Base-by-base conservation (phyloP, 2,329 filamentous ascomycete genomes). In the Botrytis fragariae region DNA sequence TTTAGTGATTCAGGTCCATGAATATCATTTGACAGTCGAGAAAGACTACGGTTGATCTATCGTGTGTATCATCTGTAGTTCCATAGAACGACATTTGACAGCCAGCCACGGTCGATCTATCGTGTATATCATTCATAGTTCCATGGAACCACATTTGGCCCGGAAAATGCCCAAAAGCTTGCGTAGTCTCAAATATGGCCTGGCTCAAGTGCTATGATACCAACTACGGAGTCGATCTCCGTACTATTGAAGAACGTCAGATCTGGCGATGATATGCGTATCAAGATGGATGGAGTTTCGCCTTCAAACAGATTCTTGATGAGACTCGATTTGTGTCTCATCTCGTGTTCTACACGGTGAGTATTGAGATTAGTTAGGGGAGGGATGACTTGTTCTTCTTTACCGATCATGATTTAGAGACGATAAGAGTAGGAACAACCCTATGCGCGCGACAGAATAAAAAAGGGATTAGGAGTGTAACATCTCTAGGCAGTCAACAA, bases 201-300 rank as follows among this genome's bases (percentile, higher is more conserved):
- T 68, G 64, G 37, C n/a, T 25, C 12, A 54, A 57, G 35, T 54
- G 14, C 59, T 61, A 64, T 45, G 22, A 12, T 65, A 35, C 29
- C n/a, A 44, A 63, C 25, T 44, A 42, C 37, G 61, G 61, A 44
- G 61, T 20, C 16, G 37, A 63, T 63, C 61, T 44, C 45, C 45
- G 45, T 42, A 54, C 45, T 68, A 68, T 68, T 69, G 65, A 44
- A 69, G 37, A 68, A 68, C 48, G 35, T 57, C 45, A 54, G 44
- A 67, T 35, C 48, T 68, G 64, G 64, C 45, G 35, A 68, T 54
- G 63, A 51, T 67, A 35, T 65, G 42, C 29, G 44, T 51, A 51
- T 65, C 44, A 32, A 35, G 44, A 48, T 67, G 37, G 32, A 67
- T 51, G 32, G 20, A 37, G 44, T 51, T 67, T 67, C 22, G 63